Base-by-base conservation (phyloP, 805 yeast genomes). In the Ogataea paradorogensis region DNA sequence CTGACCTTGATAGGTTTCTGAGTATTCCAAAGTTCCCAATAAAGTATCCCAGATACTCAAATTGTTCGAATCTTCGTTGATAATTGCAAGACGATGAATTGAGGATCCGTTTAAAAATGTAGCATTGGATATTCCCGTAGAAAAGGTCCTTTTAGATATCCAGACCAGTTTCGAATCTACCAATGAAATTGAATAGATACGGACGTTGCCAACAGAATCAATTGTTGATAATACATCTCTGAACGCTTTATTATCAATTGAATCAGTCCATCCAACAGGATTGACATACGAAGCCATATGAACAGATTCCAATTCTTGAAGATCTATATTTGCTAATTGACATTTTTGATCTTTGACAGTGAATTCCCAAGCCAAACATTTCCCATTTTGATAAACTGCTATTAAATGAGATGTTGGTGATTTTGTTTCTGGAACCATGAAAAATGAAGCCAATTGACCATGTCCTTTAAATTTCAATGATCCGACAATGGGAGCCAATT, bases 21-120 rank as follows among this genome's bases (percentile, higher is more conserved):
- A 69, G 50, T 76, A 84, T 55, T 85, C 95, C 38, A 86, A 61
- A 1, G 84, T 78, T 4, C 81, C 76, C 22, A 81, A 69, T 31
- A 71, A 71, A 26, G 82, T 66, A 59, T 89, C 95, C 95, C 96
- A 91, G n/a, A 90, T 76, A 0, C 82, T 67, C 29, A 91, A 59
- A 27, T 65, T 63, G 28, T 62, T 62, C 5, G 77, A 75, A 1
- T 66, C 42, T 13, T 68, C 68, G 57, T 77, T 82, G n/a, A 84
- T 81, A 24, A 88, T 70, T 2, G 95, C 95, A 30, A 88, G 62
- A 50, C 85, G 87, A 35, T 79, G 76, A 8, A 82, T 75, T 0
- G 93, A 80, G 0, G 96, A 84, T 0, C 90, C 95, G 35, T 81
- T 77, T 2, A 87, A 70, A 33, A 69, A 68, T 10, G 74, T 59